Base-by-base conservation (phyloP, 1,284 basidiomycete genomes). In the Ceratobasidium sp. region DNA sequence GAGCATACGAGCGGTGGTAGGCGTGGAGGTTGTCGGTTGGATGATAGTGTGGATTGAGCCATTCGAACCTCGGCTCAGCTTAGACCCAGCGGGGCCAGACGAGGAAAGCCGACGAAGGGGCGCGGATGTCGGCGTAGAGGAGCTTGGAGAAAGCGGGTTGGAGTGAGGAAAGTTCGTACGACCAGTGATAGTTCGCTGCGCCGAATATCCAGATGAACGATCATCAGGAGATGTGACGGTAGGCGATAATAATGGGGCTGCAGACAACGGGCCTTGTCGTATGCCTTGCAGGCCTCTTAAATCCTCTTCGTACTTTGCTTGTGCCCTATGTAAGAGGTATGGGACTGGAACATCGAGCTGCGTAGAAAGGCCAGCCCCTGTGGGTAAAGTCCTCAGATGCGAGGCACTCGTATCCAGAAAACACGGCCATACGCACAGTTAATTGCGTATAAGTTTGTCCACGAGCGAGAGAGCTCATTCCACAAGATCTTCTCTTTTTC, bases 401-500 rank as follows among this genome's bases (percentile, higher is more conserved):
- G 4, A 41, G 36, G 6, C 36, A 41, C 36, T 41, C 11, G 48
- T 1, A 7, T 22, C 22, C 8, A 5, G 11, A 33, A 24, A 54
- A 31, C 17, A 47, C 19, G 9, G 33, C 4, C 54, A 53, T 22
- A 36, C 17, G 41, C 33, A 63, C 93, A 94, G 81, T 94, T 92
- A 33, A 91, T 89, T 48, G 87, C 90, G 71, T 88, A 89, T 75
- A 91, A 90, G 31, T 87, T 89, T 7, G 89, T 86, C 73, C 92
- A 86, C 45, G 91, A 92, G 78, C 88, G 87, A 73, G 92, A 90
- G 76, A 94, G 93, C 60, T 92, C 90, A 81, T 93, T 92, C 93
- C 93, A 94, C 5, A 94, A 83, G 17, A 93, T 88, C 76, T 90
- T 90, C 65, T 93, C 93, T 81, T 94, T 94, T 76, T 94, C 91